These are phyloP conservation scores for Macrolepiota albuminosa DNA, from an alignment of 768 basidiomycete genomes.

Conservation along the genomic window DNA sequence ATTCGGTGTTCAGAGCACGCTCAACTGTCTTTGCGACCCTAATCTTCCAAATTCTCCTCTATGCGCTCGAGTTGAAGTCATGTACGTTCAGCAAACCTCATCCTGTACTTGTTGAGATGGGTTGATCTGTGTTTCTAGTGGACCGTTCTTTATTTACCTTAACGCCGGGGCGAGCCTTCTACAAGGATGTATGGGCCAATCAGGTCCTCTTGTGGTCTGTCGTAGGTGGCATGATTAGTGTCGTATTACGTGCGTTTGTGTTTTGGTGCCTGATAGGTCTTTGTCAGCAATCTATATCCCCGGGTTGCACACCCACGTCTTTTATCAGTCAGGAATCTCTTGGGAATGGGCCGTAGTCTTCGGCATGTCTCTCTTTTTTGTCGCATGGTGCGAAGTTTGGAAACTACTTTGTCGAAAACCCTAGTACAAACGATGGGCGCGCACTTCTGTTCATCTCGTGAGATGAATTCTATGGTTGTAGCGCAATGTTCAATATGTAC, in stretches of 20 bases:
- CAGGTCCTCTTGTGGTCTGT: conserved; percentile 31
- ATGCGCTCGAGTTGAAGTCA: conserved; percentile 33
- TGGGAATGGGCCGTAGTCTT: conserved; percentile 38
- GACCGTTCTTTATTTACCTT: conserved; percentile 34
- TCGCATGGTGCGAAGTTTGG: conserved; percentile 35
- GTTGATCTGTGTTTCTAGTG: conserved; percentile 17
- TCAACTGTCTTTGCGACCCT: conserved; percentile 34
- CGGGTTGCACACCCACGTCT: conserved; percentile 29
- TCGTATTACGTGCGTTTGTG: conserved; percentile 29
- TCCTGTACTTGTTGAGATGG: neutral
- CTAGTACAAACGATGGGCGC: conserved; percentile 26
- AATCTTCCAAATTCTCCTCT: conserved; percentile 32
- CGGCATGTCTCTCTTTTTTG: conserved; percentile 31
- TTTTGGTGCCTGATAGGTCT: neutral
- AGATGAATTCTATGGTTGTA: neutral
- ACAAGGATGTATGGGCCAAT: conserved; percentile 31
- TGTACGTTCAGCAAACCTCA: conserved; percentile 19
- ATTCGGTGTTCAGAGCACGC: conserved; percentile 29
- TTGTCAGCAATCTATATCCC: conserved; percentile 32
- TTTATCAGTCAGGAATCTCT: conserved; percentile 31
- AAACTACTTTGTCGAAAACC: conserved; percentile 26
- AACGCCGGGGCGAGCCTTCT: too few relatives aligned
- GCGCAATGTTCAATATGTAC: neutral
- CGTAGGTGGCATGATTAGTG: conserved; percentile 30
- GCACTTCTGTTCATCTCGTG: too few relatives aligned